phyloP scores from a whole-genome alignment of 768 basidiomycete genomes.

The Neoboletus subvelutipes region DNA sequence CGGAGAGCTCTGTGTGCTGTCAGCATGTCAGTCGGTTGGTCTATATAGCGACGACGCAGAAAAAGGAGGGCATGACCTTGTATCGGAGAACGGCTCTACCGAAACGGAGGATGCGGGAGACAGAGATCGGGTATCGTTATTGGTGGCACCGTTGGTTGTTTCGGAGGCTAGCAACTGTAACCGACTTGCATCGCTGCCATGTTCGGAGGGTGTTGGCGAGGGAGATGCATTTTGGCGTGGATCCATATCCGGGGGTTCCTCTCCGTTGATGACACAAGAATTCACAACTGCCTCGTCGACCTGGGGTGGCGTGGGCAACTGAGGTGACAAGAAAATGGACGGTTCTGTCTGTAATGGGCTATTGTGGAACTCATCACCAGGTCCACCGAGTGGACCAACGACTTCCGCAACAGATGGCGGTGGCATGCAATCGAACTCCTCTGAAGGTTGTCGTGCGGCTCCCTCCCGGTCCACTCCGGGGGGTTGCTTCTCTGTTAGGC shows the following conservation, averaged over 20 bases:
- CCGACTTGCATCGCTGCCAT: conserved; percentile 19
- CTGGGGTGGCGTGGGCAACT: not conserved
- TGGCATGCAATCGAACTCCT: not conserved
- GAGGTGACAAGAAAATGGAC: conserved; percentile 1
- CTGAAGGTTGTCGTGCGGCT: not conserved
- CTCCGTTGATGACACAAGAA: not conserved
- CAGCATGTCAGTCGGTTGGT: not conserved
- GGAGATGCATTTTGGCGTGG: conserved; percentile 11
- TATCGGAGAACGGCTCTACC: conserved; percentile 13
- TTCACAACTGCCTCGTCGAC: not conserved
- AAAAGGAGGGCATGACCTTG: conserved; percentile 11
- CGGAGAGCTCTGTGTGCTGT: conserved; percentile 7
- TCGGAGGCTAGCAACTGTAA: not conserved
- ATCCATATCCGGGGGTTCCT: not conserved
- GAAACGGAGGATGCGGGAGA: conserved; percentile 17
- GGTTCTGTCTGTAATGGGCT: not conserved
- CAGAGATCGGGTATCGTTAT: conserved; percentile 5
- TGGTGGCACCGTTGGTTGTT: not conserved
- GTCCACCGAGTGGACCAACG: not conserved
- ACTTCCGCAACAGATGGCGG: not conserved
- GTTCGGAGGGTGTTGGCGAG: conserved; percentile 30
- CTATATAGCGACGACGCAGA: not conserved
- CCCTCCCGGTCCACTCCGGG: not conserved
- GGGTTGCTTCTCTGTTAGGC: not conserved
- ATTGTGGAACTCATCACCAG: not conserved